A percentile compares a stretch with the other conserved stretches of the same genome.
phyloP scores from a whole-genome alignment of 2,329 filamentous ascomycete species.

The Aspergillus felis region DNA sequence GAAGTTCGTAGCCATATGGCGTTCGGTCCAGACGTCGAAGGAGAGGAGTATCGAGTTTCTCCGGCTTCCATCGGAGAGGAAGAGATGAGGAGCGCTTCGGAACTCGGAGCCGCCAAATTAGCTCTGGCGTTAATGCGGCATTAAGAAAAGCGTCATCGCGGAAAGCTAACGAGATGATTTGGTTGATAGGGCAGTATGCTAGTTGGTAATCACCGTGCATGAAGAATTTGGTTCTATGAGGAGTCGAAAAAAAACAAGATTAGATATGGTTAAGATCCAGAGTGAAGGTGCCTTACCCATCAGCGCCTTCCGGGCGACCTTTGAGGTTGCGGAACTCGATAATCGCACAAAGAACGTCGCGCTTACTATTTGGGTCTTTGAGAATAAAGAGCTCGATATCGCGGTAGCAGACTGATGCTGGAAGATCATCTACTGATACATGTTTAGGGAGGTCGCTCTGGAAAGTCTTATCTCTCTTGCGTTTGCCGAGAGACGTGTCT shows the following conservation, averaged over 20 bases:
- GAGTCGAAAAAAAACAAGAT: too few species aligned
- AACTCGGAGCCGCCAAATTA: slow-evolving; percentile 23
- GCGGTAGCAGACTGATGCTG: slow-evolving; percentile 19
- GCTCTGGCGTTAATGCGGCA: slow-evolving; percentile 21
- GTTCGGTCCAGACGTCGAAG: slow-evolving; percentile 22
- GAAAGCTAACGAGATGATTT: slow-evolving; percentile 24
- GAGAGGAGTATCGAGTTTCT: slow-evolving; percentile 21
- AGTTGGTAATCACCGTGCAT: slow-evolving; percentile 27
- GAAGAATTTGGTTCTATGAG: slow-evolving; percentile 29
- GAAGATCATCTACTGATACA: slow-evolving; percentile 16
- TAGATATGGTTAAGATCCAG: too few species aligned
- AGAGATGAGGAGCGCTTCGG: slow-evolving; percentile 15
- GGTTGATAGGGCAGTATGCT: slow-evolving; percentile 23
- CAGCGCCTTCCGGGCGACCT: slow-evolving; percentile 21
- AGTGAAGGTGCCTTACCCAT: too few species aligned
- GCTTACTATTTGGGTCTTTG: slow-evolving; percentile 16
- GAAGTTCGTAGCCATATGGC: slow-evolving; percentile 18
- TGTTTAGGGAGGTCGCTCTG: slow-evolving; percentile 21
- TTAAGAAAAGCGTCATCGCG: slow-evolving; percentile 22
- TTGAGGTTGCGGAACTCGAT: slow-evolving; percentile 27
- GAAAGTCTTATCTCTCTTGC: slow-evolving; percentile 11
- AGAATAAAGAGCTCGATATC: slow-evolving; percentile 26
- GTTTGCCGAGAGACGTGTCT: slow-evolving; percentile 10
- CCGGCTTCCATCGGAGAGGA: slow-evolving; percentile 18
- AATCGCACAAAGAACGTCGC: slow-evolving; percentile 21